These are phyloP conservation scores for Fusarium zealandicum DNA, from an alignment of 2,329 filamentous ascomycete genomes.

Conservation along the genomic window DNA sequence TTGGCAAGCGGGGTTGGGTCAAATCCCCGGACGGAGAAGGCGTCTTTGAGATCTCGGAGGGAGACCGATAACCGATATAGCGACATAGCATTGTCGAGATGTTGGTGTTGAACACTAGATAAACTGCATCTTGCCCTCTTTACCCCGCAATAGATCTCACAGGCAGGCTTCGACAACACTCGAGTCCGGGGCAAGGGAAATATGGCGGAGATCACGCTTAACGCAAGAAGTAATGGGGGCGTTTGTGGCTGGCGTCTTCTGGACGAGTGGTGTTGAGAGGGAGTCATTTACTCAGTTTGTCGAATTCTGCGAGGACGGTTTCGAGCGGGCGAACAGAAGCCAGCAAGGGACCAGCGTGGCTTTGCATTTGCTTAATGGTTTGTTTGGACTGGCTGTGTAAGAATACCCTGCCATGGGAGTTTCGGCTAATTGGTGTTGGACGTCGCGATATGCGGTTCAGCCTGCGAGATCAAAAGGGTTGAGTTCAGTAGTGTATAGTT, in stretches of 20 bases:
- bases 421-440: slow-evolving; percentile 31
- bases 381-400: slow-evolving; percentile 34
- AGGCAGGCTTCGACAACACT: slow-evolving; percentile 1
- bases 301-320: slow-evolving; percentile 10
- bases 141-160: slow-evolving; percentile 17
- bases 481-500: background rate
- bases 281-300: slow-evolving; percentile 2
- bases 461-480: background rate
- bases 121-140: slow-evolving; percentile 4
- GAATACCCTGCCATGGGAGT: slow-evolving; percentile 40
- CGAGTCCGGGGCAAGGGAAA: slow-evolving; percentile 16
- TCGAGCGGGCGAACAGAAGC: slow-evolving; percentile 23
- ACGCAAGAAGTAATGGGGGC: slow-evolving; percentile 13
- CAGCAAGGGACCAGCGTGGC: slow-evolving; percentile 12
- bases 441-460: slow-evolving; percentile 3
- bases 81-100: background rate
- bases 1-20: slow-evolving; percentile 14
- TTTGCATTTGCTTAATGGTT: slow-evolving; percentile 21
- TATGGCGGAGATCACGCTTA: slow-evolving; percentile 3
- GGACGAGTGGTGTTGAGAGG: slow-evolving; percentile 6
- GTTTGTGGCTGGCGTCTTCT: slow-evolving; percentile 8
- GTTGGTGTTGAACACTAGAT: slow-evolving; percentile 2
- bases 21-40: slow-evolving; percentile 10
- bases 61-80: slow-evolving; percentile 6
- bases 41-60: slow-evolving; percentile 6